Base-by-base conservation (phyloP, 768 basidiomycete species). In the Glaciozyma martinii region DNA sequence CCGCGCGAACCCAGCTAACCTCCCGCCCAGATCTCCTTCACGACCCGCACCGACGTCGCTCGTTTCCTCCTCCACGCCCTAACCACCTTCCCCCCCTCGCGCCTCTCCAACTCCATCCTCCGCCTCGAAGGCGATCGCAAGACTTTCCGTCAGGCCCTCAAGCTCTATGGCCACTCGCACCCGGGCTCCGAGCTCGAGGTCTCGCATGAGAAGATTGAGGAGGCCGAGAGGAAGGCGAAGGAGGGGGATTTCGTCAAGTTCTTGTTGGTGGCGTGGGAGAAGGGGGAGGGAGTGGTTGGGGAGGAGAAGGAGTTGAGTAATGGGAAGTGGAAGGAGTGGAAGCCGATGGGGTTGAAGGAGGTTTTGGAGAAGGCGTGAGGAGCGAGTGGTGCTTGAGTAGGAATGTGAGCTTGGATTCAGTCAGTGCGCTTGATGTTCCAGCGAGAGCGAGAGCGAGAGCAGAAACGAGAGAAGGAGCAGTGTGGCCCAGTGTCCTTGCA, bases 41-140 rank as follows among this genome's bases (percentile, higher is more conserved):
- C 63, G 21, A 29, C 57, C 25, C 50, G 58, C 4, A 3, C 0
- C n/a, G 63, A 64, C 32, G 32, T 55, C 23, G 57, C 37, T 4
- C 58, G 52, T 6, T 64, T 59, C 63, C 50, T 54, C 29, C 52
- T 19, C 25, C 63, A 64, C 52, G 37, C 37, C 25, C 63, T 64
- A 18, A 13, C 52, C n/a, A 46, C 42, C 21, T 43, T 46, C 43
- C 6, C 44, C 8, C 32, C 27, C 29, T 46, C 63, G n/a, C 0
- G 37, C n/a, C 43, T 54, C 42, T 13, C 25, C 6, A 43, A 44
- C 40, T 3, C 21, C 18, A 42, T 25, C 18, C 56, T 57, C n/a
- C n/a, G 42, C 12, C 23, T 57, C 42, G 40, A 57, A 44, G 56
- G 40, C 42, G 42, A 44, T 25, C 25, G 16, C 42, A 44, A 43